Evolutionary conservation across 306 rosid genomes (phyloP), one percentile per base, ranked within the genome.

Genomic region (Prosopis cineraria): DNA sequence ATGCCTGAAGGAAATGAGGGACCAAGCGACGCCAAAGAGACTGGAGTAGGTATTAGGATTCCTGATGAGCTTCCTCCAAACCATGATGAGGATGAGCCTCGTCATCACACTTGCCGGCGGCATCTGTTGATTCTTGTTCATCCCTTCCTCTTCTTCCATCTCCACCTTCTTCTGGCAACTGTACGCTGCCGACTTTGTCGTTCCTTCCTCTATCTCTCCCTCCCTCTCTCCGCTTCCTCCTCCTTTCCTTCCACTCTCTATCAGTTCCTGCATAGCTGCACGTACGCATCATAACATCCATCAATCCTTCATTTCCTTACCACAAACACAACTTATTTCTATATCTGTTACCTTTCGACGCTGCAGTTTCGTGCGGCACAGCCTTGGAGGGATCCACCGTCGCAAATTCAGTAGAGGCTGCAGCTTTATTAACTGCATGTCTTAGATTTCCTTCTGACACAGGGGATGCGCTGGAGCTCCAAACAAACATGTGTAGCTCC

Each of bases 21-120:
- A 91, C 98, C 98, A 91, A 9, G 68, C 41, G 0, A 93, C 72
- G 47, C 97, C 98, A 0, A 90, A 10, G 65, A 91, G 70, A 52
- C 94, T 84, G 0, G 97, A 86, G 45, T 89, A 85, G 0, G 93
- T 87, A 76, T 91, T 94, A 76, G 98, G 98, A 67, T 91, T 91
- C 81, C 88, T 66, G 1, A 88, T 82, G 68, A 94, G 97, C 78
- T 88, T 94, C 71, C 89, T 90, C 90, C 93, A 91, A 14, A 90
- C 96, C 94, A 87, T 88, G 53, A 81, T 80, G 30, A 91, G 85
- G n/a, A 94, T 89, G 30, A 94, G 94, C 76, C 90, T 88, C 29
- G 90, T 85, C 91, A 90, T 90, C 12, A 88, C 90, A 62, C 83
- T 80, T 3, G 88, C 80, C 7, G 90, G 90, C 50, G 93, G 93